phyloP scores from a whole-genome alignment of 495 filamentous ascomycete species.

The Podospora sp. region DNA sequence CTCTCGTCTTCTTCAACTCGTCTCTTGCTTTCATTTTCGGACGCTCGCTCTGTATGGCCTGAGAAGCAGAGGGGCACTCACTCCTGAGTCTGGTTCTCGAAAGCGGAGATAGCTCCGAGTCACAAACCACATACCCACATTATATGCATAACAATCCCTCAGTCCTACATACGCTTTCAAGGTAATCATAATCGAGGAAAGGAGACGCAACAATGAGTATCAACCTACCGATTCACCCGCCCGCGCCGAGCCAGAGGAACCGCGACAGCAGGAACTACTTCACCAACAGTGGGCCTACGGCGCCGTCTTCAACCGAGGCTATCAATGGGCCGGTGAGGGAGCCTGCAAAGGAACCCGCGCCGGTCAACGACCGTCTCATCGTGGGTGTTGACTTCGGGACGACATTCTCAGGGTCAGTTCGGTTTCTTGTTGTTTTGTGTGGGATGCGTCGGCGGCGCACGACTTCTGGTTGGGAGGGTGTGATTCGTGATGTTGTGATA shows the following conservation, averaged over 20 bases:
- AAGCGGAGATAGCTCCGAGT: background rate
- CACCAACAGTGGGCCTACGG: conserved; percentile 45
- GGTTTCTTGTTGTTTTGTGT: background rate
- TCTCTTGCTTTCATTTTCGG: background rate
- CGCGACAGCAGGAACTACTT: conserved; percentile 59
- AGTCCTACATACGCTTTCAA: background rate
- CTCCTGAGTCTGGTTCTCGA: background rate
- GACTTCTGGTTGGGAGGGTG: background rate
- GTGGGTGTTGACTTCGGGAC: conserved; percentile 72
- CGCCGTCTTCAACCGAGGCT: conserved; percentile 54
- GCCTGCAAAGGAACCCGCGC: conserved; percentile 48
- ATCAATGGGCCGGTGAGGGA: conserved; percentile 58
- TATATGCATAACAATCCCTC: background rate
- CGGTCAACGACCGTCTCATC: conserved; percentile 58
- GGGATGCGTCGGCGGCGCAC: background rate
- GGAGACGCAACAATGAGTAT: conserved; percentile 44
- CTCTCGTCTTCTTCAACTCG: background rate
- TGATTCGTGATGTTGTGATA: background rate
- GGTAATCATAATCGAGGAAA: background rate
- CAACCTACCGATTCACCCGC: conserved; percentile 49
- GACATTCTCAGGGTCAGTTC: conserved; percentile 67
- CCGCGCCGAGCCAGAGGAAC: conserved; percentile 51
- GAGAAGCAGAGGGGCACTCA: background rate
- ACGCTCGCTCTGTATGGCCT: background rate
- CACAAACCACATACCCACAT: background rate